These are phyloP conservation scores for Henckelia pumila DNA, from an alignment of 257 asterid genomes.

Conservation along the genomic window DNA sequence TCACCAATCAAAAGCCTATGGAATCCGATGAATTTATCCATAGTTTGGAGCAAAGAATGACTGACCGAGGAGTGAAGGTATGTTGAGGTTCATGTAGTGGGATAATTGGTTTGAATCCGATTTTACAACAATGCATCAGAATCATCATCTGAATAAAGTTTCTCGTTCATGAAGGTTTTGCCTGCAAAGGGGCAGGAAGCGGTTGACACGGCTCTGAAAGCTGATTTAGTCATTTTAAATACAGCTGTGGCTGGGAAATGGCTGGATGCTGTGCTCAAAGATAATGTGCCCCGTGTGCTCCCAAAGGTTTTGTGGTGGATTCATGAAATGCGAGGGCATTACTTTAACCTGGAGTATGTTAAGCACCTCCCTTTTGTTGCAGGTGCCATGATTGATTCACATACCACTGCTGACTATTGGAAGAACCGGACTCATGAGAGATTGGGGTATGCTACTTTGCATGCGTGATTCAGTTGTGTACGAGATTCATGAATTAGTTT, in stretches of 20 bases:
- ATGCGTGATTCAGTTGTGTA: constrained; percentile 5
- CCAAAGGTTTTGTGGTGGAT: constrained; percentile 99
- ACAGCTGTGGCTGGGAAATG: constrained; percentile 99
- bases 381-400: constrained; percentile 98
- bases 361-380: constrained; percentile 99
- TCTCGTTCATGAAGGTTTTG: constrained; percentile 47
- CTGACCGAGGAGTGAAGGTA: constrained; percentile 72
- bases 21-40: constrained; percentile 50
- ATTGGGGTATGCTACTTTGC: constrained; percentile 47
- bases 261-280: constrained; percentile 89
- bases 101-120: constrained; percentile 3
- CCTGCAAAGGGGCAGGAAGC: constrained; percentile 75
- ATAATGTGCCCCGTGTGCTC: constrained; percentile 64
- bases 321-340: constrained; percentile 99
- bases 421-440: constrained; percentile 78
- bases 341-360: constrained; percentile 87
- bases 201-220: constrained; percentile 69
- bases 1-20: constrained; percentile 68
- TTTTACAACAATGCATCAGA: constrained; percentile 12
- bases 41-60: constrained; percentile 73
- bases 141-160: constrained; percentile 1
- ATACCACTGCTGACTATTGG: constrained; percentile 88
- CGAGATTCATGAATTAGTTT: background rate
- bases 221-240: constrained; percentile 81
- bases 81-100: constrained; percentile 18